Evolutionary conservation across 495 filamentous ascomycete species (phyloP).

Genomic region (Xylaria grammica): DNA sequence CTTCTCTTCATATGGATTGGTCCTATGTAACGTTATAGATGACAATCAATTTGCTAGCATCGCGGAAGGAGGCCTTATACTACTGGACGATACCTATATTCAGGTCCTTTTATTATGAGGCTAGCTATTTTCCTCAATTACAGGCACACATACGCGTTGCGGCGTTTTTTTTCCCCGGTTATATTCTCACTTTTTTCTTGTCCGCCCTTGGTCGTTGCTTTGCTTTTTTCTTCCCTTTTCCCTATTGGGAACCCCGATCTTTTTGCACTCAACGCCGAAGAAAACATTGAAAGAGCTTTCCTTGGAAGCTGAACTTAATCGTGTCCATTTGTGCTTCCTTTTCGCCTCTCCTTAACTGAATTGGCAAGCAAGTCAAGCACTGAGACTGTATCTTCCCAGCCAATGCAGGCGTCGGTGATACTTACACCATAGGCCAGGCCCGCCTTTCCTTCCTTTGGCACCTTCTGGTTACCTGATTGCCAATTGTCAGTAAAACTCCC

Average conservation of each 20-base stretch:
- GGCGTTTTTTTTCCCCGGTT: no score
- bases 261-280: neutral
- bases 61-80: neutral
- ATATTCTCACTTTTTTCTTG: no score
- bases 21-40: no score
- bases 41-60: neutral
- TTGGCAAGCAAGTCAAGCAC: constrained; percentile 80
- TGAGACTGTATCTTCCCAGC: constrained; percentile 88
- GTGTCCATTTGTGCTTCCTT: constrained; percentile 38
- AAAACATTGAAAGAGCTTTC: neutral
- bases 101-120: neutral
- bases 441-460: constrained; percentile 83
- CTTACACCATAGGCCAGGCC: constrained; percentile 94
- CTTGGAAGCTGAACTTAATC: neutral
- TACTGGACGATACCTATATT: no score
- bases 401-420: constrained; percentile 97
- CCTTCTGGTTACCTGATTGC: constrained; percentile 81
- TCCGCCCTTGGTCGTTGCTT: neutral
- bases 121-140: neutral
- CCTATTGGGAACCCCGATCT: neutral
- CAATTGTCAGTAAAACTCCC: constrained; percentile 2
- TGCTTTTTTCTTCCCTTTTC: neutral
- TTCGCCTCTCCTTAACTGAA: constrained; percentile 73
- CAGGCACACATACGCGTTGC: no score
- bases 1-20: neutral